These are phyloP conservation scores for Tilletia caries DNA, from an alignment of 1,284 basidiomycete genomes.

Conservation along the genomic window DNA sequence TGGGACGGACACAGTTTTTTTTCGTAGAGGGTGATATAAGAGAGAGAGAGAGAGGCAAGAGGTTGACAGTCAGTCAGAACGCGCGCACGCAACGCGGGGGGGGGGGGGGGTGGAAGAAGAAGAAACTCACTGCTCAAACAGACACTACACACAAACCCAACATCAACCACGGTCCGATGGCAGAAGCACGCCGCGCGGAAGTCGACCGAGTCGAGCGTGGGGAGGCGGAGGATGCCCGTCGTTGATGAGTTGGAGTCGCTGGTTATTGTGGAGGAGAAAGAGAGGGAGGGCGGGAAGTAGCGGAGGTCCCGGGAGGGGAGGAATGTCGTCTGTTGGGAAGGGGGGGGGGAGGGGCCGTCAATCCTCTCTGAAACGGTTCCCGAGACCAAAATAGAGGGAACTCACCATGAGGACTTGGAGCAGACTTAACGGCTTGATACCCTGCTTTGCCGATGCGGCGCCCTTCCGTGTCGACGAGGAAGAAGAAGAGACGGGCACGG, in stretches of 20 bases:
- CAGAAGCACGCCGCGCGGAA: slow-evolving; percentile 98
- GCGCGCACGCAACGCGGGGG: not conserved
- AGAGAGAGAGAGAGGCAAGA: not conserved
- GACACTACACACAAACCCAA: slow-evolving; percentile 82
- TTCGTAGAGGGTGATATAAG: no score
- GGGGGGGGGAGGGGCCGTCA: not conserved
- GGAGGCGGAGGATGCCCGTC: slow-evolving; percentile 66
- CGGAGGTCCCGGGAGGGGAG: slow-evolving; percentile 20
- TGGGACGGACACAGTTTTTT: no score
- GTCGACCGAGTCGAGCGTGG: slow-evolving; percentile 90
- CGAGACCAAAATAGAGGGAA: not conserved
- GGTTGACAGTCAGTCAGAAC: not conserved
- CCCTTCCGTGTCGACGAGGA: no score
- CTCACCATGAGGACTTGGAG: slow-evolving; percentile 41
- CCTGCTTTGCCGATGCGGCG: no score
- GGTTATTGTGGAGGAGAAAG: slow-evolving; percentile 12
- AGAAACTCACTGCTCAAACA: slow-evolving; percentile 43
- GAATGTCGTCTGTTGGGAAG: slow-evolving; percentile 22
- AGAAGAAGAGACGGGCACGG: no score
- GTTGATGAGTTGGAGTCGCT: slow-evolving; percentile 63
- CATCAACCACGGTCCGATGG: slow-evolving; percentile 91
- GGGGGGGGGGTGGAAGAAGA: not conserved
- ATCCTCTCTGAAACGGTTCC: no score
- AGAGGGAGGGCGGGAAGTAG: not conserved
- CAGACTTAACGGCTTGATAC: slow-evolving; percentile 19